Base-by-base conservation (phyloP, 2,329 filamentous ascomycete species). In the Xylaria sp. region DNA sequence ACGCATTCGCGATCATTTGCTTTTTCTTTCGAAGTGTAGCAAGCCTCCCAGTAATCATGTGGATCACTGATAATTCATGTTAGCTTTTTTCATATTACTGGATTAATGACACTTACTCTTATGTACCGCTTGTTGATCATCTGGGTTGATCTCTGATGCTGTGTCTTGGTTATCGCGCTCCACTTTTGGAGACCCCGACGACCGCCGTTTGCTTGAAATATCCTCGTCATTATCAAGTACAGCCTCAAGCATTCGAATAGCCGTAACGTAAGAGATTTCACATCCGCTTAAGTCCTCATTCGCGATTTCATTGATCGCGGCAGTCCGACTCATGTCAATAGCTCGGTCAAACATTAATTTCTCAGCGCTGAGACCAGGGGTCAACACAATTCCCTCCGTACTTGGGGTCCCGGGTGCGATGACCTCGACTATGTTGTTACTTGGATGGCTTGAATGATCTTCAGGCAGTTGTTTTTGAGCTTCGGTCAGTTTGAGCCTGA, bases 291-390 rank as follows among this genome's bases (percentile, higher is more conserved):
- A 83, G 78, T 98, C 94, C 69, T 96, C 92, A 64, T 95, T 94
- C 1, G 96, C 93, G 56, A 99, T 92, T 80, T 99, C 96, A 73
- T 97, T 96, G 76, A 98, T 96, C 7, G 96, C 96, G 7, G 96
- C 95, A 3, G 92, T 89, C 59, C 94, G 89, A 77, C 94, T 97
- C 96, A 99, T 98, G 78, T 99, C 96, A 25, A 98, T 83, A 0
- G 96, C 96, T 53, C 96, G 92, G 73, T 99, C 96, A 77, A 97
- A 99, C 94, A 99, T 97, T 51, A 99, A 84, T 80, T 94, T 97
- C 81, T 98, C 96, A 0, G 96, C 96, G 25, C 94, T 97, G 63
- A 97, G 90, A 1, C 95, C 96, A 1, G 92, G 89, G 15, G 92
- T 97, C 29, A 99, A 85, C 54, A 92, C 87, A 29, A 97, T 93